Conservation (phyloP, 2,329 filamentous ascomycete species). For the Cryoendolithus antarcticus region DNA sequence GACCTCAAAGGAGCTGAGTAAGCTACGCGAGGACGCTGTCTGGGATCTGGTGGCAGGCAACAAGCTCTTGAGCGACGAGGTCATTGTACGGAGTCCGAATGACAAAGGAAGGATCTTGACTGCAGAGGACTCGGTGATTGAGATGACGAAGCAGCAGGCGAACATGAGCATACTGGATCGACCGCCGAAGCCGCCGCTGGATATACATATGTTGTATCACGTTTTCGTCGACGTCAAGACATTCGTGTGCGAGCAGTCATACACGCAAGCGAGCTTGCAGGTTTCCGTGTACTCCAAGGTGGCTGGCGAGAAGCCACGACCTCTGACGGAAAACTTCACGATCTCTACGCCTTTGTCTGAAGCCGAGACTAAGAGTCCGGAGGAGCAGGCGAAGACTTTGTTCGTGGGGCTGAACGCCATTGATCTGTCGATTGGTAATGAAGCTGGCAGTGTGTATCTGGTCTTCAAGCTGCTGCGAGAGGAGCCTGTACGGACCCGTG, state of each 20-base stretch:
- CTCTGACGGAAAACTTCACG: conserved; percentile 71
- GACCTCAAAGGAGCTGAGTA: conserved; percentile 70
- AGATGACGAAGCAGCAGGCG: conserved; percentile 82
- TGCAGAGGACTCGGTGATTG: conserved; percentile 82
- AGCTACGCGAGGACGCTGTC: conserved; percentile 74
- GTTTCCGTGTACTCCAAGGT: conserved; percentile 66
- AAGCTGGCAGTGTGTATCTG: conserved; percentile 62
- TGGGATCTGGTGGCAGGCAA: conserved; percentile 94
- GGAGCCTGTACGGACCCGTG: conserved; percentile 27
- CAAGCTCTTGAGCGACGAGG: conserved; percentile 83
- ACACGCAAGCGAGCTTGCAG: conserved; percentile 63
- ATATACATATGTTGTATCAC: conserved; percentile 66
- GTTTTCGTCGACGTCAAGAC: conserved; percentile 73
- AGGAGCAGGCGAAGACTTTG: conserved; percentile 64
- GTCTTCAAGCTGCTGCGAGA: conserved; percentile 65
- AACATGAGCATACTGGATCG: conserved; percentile 89
- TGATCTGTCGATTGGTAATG: conserved; percentile 54
- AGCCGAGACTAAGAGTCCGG: conserved; percentile 51
- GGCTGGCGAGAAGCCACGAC: conserved; percentile 48
- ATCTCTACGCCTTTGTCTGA: conserved; percentile 67
- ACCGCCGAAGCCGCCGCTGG: conserved; percentile 55
- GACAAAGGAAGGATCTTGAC: conserved; percentile 78
- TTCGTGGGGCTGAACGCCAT: conserved; percentile 75
- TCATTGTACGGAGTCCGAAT: conserved; percentile 83
- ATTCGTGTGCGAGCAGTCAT: conserved; percentile 62